A percentile compares a stretch with the other conserved stretches of the same genome.
Evolutionary conservation across 2,329 filamentous ascomycete species (phyloP).

Genomic region (Sclerotinia glacialis): DNA sequence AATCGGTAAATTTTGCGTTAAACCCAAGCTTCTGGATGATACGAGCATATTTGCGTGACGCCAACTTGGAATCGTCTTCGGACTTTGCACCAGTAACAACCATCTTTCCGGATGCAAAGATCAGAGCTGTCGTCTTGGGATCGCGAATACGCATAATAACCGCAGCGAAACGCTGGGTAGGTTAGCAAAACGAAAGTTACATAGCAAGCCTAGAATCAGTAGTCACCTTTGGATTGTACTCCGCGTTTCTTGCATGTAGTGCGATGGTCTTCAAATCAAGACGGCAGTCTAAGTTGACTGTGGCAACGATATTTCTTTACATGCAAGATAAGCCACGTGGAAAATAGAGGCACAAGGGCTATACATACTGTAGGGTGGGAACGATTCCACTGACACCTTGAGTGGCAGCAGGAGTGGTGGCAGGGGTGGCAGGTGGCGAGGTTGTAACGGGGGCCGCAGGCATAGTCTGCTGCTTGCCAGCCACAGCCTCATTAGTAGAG

Average conservation of each 20-base stretch:
- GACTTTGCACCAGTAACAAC: conserved; percentile 97
- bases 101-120: conserved; percentile 99
- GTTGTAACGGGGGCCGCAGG: conserved; percentile 62
- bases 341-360: conserved; percentile 41
- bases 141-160: conserved; percentile 99
- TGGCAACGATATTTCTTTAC: conserved; percentile 95
- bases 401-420: conserved; percentile 81
- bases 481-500: conserved; percentile 61
- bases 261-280: conserved; percentile 98
- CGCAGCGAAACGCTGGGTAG: conserved; percentile 84
- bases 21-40: conserved; percentile 99
- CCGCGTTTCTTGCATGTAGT: conserved; percentile 93
- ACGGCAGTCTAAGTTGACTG: conserved; percentile 96
- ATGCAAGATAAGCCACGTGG: conserved; percentile 52
- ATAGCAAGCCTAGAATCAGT: conserved; percentile 46
- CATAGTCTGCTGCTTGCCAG: conserved; percentile 54
- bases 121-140: conserved; percentile 95
- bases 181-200: conserved; percentile 43
- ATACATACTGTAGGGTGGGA: conserved; percentile 95
- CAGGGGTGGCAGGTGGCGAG: conserved; percentile 86
- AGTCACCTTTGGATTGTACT: conserved; percentile 96
- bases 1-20: conserved; percentile 99
- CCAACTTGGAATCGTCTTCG: conserved; percentile 96
- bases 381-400: conserved; percentile 83
- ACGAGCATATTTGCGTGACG: conserved; percentile 93